Base-by-base conservation (phyloP, 140 eudicot species). In the Cichorium intybus region DNA sequence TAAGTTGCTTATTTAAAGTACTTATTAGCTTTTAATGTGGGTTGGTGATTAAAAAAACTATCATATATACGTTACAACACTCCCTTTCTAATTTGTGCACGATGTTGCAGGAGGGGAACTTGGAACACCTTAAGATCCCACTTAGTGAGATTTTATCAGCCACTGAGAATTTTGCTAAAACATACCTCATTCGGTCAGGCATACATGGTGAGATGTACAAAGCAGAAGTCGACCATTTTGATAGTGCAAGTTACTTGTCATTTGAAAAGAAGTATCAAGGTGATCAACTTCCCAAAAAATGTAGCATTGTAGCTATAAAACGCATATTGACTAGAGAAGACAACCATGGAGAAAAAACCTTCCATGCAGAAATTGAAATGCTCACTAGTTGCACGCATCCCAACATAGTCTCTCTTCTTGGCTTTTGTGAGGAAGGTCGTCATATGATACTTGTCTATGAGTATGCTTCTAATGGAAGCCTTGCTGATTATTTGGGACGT, bases 351-450 rank as follows among this genome's bases (percentile, higher is more conserved):
- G 18, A 26, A 26, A 2, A 63, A 63, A 27, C 56, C 11, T 63
- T 62, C 11, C 0, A 7, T 24, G 69, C 56, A 4, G 69, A 46
- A 45, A 24, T 63, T 26, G 56, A 63, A 46, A 0, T 46, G 57
- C 69, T 63, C 10, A 45, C 43, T 1, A 27, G 69, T n/a, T 63
- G 69, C 27, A 10, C 45, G 27, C 69, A 63, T 63, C 4, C 1
- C 6, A 63, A 63, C 35, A 46, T 63, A 4, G 39, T 45, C 43
- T n/a, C 56, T 63, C n/a, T n/a, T n/a, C n/a, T n/a, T n/a, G n/a
- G n/a, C n/a, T n/a, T n/a, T n/a, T n/a, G n/a, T n/a, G n/a, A n/a
- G n/a, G n/a, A n/a, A n/a, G n/a, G n/a, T n/a, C n/a, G n/a, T n/a
- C n/a, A n/a, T n/a, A n/a, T n/a, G n/a, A n/a, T n/a, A n/a, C n/a